Evolutionary conservation across 208 protist species (phyloP), one percentile per base, ranked within the genome.

Genomic region (Porcisia hertigi): DNA sequence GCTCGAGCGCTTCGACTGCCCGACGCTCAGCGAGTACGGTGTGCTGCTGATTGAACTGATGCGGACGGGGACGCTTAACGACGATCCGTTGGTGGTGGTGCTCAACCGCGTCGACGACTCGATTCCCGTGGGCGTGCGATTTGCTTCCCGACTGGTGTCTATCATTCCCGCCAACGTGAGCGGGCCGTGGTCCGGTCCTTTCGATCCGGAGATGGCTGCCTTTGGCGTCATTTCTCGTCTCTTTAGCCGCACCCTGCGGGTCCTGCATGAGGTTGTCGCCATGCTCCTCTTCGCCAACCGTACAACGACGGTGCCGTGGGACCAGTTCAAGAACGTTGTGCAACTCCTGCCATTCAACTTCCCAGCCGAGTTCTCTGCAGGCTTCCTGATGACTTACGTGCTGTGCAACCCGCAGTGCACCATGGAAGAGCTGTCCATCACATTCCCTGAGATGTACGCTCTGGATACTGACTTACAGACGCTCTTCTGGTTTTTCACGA

Each of bases 41-140:
- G 88, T 96, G 57, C 83, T 97, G 53, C 71, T 96, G 69, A 97
- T 97, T 84, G 93, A 97, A 80, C 77, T 97, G 49, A 55, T 92
- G 16, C 93, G 93, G 64, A 96, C 91, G 2, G 77, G 77, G 7
- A 85, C 87, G 0, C 79, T 97, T 63, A 86, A 83, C 25, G 81
- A 89, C 36, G 66, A 80, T 8, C 78, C 74, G 53, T 82, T 95
- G 55, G 81, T 81, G 62, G 79, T 91, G 62, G 79, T 85, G 23
- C 65, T 83, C 36, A 85, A 69, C 39, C 69, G 53, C 52, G 53
- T 58, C 6, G 53, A 75, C 65, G 69, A 54, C 36, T 75, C 25
- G 41, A 85, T 72, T 64, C 78, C 71, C 23, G 23, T 60, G 57
- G 86, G 82, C 49, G 81, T 90, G 39, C 87, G 83, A 45, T 92